A percentile compares a stretch with the other conserved stretches of the same genome.
Evolutionary conservation across 2,329 filamentous ascomycete genomes (phyloP).

Genomic region (Coniella lustricola): DNA sequence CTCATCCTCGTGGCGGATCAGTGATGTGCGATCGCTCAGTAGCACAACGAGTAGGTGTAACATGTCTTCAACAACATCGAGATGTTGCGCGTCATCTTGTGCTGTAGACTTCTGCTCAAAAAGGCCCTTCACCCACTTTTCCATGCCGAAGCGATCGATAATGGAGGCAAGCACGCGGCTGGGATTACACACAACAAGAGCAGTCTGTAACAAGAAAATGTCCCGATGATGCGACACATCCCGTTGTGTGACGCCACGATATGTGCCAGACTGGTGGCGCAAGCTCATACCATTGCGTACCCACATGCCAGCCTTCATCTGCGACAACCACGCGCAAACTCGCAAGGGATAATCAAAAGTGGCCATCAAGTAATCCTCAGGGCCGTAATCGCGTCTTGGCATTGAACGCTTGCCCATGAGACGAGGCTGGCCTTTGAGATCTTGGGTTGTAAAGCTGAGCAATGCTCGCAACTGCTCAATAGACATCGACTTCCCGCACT

Average conservation of each 20-base stretch:
- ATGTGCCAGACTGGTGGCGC: constrained; percentile 89
- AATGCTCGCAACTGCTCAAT: constrained; percentile 59
- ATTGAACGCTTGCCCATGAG: constrained; percentile 54
- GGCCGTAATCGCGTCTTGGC: constrained; percentile 48
- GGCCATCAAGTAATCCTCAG: constrained; percentile 77
- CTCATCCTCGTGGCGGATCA: constrained; percentile 63
- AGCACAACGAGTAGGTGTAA: constrained; percentile 87
- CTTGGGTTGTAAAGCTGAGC: constrained; percentile 63
- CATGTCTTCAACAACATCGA: constrained; percentile 94
- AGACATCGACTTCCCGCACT: constrained; percentile 73
- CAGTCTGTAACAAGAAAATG: constrained; percentile 87
- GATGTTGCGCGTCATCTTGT: constrained; percentile 78
- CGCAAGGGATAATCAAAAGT: constrained; percentile 90
- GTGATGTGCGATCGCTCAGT: constrained; percentile 77
- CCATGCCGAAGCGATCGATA: constrained; percentile 84
- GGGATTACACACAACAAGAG: constrained; percentile 78
- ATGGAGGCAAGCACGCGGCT: constrained; percentile 80
- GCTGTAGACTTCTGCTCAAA: constrained; percentile 66
- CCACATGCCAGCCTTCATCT: constrained; percentile 99
- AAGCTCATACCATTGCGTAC: constrained; percentile 95
- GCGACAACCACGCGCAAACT: constrained; percentile 91
- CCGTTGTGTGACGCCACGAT: constrained; percentile 79
- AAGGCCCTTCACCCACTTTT: constrained; percentile 76
- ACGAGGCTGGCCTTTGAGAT: constrained; percentile 59
- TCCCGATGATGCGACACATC: constrained; percentile 94